Evolutionary conservation across 805 yeast genomes (phyloP), one percentile per base, ranked within the genome.

Genomic region (Cyberlindnera veronae): DNA sequence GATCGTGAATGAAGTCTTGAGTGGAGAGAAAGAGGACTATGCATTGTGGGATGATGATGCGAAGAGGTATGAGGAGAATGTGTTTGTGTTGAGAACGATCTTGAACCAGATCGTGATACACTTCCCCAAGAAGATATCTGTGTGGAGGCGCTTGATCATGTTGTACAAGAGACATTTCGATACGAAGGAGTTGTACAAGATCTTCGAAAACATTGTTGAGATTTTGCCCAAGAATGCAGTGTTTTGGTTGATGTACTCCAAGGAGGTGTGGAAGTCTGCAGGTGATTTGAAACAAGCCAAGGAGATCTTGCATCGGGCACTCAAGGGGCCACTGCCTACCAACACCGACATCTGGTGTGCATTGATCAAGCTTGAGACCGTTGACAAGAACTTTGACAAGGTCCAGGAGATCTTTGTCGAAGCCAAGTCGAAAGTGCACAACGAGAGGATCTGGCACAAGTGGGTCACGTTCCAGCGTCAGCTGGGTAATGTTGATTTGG

Each of bases 271-370:
- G 82, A 60, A 63, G 32, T 19, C 40, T 20, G 41, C 65, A 18
- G 70, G 63, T 6, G 77, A 83, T 49, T 51, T 72, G 1, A 62
- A 55, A 1, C 72, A 66, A 4, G 84, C 95, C 0, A 64, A 80
- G 38, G 50, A 54, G 1, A 73, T 85, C 4, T 61, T 89, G 6
- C 54, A 64, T 3, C 62, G 67, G 12, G 83, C 84, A 0, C 56
- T 74, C 31, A 54, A 63, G 5, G 41, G 42, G 3, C 39, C 49
- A 3, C 60, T 74, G 8, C 74, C 81, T 1, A 48, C 60, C 0
- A 68, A 65, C 44, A 81, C 77, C 44, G 76, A 72, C 18, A 56
- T 87, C 9, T 81, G 88, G 86, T 63, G 82, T 36, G 91, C 91
- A 0, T 69, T 81, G n/a, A 67, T 83, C 18, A 82, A 85, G 48